Conservation (phyloP, 2,329 filamentous ascomycete species). For the Penicillium vulpinum region DNA sequence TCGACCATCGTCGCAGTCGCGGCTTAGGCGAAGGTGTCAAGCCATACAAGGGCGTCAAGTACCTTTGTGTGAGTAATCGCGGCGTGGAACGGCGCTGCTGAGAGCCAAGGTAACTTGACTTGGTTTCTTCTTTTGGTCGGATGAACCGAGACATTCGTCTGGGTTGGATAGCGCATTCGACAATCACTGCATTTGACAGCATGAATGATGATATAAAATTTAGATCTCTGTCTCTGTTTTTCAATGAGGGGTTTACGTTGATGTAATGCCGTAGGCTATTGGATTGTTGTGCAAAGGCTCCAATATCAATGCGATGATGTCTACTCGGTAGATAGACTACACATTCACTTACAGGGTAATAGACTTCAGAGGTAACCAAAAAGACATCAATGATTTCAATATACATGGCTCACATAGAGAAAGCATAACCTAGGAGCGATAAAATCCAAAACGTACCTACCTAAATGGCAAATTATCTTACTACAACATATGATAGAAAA, state of each 20-base stretch:
- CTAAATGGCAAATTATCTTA: background rate
- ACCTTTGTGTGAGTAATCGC: slow-evolving; percentile 70
- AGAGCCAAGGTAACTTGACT: slow-evolving; percentile 6
- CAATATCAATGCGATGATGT: background rate
- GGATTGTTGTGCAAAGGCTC: background rate
- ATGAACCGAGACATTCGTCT: background rate
- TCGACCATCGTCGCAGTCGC: slow-evolving; percentile 74
- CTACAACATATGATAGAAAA: too few relatives aligned
- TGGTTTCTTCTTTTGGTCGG: background rate
- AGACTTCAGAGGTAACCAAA: background rate
- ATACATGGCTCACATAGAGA: background rate
- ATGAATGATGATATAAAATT: slow-evolving; percentile 6
- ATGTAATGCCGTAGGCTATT: background rate
- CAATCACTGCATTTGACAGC: slow-evolving; percentile 4
- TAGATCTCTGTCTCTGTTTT: background rate
- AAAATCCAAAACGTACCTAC: background rate
- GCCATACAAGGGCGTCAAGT: slow-evolving; percentile 98
- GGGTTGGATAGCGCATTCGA: slow-evolving; percentile 1
- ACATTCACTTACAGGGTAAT: background rate
- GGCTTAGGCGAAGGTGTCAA: slow-evolving; percentile 85
- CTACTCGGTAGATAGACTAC: background rate
- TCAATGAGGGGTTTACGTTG: background rate
- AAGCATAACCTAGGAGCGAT: background rate
- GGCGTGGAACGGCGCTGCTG: slow-evolving; percentile 52
- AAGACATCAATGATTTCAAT: background rate